These are phyloP conservation scores for Leccinum boreale DNA, from an alignment of 768 basidiomycete genomes.

Conservation along the genomic window DNA sequence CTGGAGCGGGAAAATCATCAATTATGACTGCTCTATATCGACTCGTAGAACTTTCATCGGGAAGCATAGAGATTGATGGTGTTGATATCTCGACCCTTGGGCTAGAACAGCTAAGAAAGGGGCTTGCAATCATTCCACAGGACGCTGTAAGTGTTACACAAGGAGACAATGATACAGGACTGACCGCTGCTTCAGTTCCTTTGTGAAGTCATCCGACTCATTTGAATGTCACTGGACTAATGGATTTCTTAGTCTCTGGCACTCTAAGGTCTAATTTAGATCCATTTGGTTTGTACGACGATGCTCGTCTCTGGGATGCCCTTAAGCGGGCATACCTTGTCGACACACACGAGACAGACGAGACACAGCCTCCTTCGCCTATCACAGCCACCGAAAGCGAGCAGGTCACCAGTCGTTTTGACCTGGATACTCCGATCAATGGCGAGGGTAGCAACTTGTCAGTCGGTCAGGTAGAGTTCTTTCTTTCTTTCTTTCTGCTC, in stretches of 20 bases:
- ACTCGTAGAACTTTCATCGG: too few species aligned
- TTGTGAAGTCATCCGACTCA: constrained; percentile 24
- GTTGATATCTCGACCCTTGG: too few species aligned
- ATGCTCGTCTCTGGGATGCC: constrained; percentile 84
- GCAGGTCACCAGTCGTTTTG: constrained; percentile 54
- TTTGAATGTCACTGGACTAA: constrained; percentile 7
- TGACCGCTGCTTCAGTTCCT: constrained; percentile 32
- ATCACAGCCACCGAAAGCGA: constrained; percentile 38
- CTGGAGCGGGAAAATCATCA: too few species aligned
- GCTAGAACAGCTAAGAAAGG: too few species aligned
- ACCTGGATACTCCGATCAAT: constrained; percentile 78
- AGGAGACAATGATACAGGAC: background rate
- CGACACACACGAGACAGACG: constrained; percentile 41
- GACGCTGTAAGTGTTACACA: too few species aligned
- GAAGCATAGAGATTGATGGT: too few species aligned
- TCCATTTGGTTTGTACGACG: constrained; percentile 80
- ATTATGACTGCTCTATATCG: too few species aligned
- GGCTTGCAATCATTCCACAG: too few species aligned
- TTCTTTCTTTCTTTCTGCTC: background rate
- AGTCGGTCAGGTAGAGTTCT: constrained; percentile 45
- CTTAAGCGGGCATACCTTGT: constrained; percentile 81
- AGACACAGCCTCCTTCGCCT: constrained; percentile 19
- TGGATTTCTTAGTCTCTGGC: constrained; percentile 53
- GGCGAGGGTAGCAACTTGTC: constrained; percentile 85
- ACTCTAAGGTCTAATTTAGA: constrained; percentile 86